phyloP scores from a whole-genome alignment of 75 land plant species.

The Gnetum montanum region DNA sequence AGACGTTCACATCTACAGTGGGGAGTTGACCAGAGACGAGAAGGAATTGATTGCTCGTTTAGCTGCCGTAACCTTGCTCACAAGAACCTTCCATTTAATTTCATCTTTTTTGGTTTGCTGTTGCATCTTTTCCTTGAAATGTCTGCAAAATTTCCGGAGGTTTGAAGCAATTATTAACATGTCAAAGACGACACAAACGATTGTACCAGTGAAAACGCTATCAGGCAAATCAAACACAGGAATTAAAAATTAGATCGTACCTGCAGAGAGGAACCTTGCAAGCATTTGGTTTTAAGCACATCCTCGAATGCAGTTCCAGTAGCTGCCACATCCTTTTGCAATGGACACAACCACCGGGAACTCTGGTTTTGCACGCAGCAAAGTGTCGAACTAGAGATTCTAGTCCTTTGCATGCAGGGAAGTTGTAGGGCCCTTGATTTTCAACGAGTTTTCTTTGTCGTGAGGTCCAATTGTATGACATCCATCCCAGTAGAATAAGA shows the following conservation, averaged over 20 bases:
- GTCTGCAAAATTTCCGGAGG: too few species aligned
- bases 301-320: constrained; percentile 61
- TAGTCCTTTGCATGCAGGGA: constrained; percentile 60
- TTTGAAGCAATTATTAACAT: too few species aligned
- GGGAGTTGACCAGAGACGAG: constrained; percentile 2
- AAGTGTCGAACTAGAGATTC: constrained; percentile 75
- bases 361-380: constrained; percentile 49
- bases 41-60: constrained; percentile 40
- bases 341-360: constrained; percentile 59
- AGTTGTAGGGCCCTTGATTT: constrained; percentile 32
- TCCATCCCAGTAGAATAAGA: constrained; percentile 87
- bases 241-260: constrained; percentile 19
- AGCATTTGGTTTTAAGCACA: constrained; percentile 34
- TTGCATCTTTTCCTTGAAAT: constrained; percentile 66
- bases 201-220: too few species aligned
- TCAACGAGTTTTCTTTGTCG: constrained; percentile 57
- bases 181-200: too few species aligned
- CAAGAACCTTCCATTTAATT: constrained; percentile 72
- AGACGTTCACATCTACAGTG: too few species aligned
- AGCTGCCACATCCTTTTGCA: constrained; percentile 91
- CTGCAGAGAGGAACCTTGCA: constrained; percentile 83
- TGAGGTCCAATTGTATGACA: constrained; percentile 86
- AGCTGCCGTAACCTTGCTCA: constrained; percentile 52
- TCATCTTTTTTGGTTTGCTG: constrained; percentile 73
- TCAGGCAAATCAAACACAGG: too few species aligned